Evolutionary conservation across 2,329 filamentous ascomycete species (phyloP).

Genomic region (Fusarium lyarnte): DNA sequence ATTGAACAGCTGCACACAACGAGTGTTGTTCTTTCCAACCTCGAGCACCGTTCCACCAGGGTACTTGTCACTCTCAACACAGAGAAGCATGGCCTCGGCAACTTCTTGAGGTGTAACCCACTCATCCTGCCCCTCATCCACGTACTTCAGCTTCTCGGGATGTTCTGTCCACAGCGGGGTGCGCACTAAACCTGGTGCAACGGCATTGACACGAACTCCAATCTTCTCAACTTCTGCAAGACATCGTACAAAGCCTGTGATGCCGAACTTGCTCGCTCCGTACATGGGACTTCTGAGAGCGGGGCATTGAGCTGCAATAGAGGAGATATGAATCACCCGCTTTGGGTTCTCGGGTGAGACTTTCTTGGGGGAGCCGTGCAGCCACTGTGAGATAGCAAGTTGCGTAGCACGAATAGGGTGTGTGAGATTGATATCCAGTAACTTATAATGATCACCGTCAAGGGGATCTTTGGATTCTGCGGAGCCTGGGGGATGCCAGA

Average conservation of each 20-base stretch:
- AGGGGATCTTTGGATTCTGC: slow-evolving; percentile 44
- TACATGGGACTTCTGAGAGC: slow-evolving; percentile 51
- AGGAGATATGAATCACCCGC: slow-evolving; percentile 51
- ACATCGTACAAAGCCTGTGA: slow-evolving; percentile 54
- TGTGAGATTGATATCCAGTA: slow-evolving; percentile 54
- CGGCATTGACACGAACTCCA: slow-evolving; percentile 53
- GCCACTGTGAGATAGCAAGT: slow-evolving; percentile 52
- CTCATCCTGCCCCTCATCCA: slow-evolving; percentile 48
- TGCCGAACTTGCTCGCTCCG: slow-evolving; percentile 51
- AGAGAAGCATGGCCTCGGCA: slow-evolving; percentile 55
- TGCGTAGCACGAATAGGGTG: slow-evolving; percentile 55
- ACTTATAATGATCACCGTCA: slow-evolving; percentile 46
- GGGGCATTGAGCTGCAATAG: slow-evolving; percentile 50
- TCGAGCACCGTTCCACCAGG: slow-evolving; percentile 55
- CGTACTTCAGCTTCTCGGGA: slow-evolving; percentile 53
- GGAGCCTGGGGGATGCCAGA: slow-evolving; percentile 55
- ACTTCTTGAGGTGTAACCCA: slow-evolving; percentile 57
- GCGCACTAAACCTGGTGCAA: slow-evolving; percentile 56
- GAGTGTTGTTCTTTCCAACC: slow-evolving; percentile 46
- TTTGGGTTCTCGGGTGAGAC: slow-evolving; percentile 46
- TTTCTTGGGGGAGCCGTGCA: slow-evolving; percentile 37
- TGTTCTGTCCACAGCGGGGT: slow-evolving; percentile 59
- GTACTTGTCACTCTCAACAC: slow-evolving; percentile 47
- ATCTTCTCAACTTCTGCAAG: slow-evolving; percentile 49
- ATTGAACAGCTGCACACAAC: slow-evolving; percentile 48